Evolutionary conservation across 768 basidiomycete species (phyloP), one percentile per base, ranked within the genome.

Genomic region (Fomitopsis pulvina): DNA sequence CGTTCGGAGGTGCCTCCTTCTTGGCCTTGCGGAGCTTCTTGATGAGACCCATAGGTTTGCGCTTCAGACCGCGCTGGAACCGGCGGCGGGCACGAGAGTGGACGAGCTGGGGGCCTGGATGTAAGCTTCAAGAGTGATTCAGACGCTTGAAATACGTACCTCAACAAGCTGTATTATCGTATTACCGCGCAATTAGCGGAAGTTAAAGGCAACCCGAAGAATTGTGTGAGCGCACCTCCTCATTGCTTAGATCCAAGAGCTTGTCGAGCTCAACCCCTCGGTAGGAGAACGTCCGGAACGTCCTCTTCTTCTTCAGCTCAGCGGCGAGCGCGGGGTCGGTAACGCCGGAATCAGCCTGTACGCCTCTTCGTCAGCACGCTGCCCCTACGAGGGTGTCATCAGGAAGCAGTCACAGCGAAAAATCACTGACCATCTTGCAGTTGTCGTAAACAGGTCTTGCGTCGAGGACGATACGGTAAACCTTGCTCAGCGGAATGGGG

Each of bases 21-120:
- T 99, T 99, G 52, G 96, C 92, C 73, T 96, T 95, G 71, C 96
- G 91, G 61, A 99, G 80, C 74, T 99, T 99, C 81, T 98, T 98
- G 69, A 99, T 97, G 60, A 99, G 83, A 58, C 92, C 92, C 87
- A 99, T 87, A 38, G 96, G 94, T 69, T 87, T 86, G 73, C 94
- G 90, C 79, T 98, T 98, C 63, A 99, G 86, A 63, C 96, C 96
- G 61, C 96, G 90, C 72, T 92, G 88, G 87, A 99, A 99, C 70
- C 95, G 91, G 67, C 96, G 82, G 65, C 96, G 92, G 47, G 95
- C 96, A 69, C 96, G 94, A 60, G 95, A 92, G 69, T 98, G 95
- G 61, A 99, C 96, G 69, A 99, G 83, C 89, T 95, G 60, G 3
- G 27, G 20, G 34, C 14, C 5, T n/a, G 21, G 41, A 22, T 4